Base-by-base conservation (phyloP, 1,284 basidiomycete genomes). In the Earliella scabrosa region DNA sequence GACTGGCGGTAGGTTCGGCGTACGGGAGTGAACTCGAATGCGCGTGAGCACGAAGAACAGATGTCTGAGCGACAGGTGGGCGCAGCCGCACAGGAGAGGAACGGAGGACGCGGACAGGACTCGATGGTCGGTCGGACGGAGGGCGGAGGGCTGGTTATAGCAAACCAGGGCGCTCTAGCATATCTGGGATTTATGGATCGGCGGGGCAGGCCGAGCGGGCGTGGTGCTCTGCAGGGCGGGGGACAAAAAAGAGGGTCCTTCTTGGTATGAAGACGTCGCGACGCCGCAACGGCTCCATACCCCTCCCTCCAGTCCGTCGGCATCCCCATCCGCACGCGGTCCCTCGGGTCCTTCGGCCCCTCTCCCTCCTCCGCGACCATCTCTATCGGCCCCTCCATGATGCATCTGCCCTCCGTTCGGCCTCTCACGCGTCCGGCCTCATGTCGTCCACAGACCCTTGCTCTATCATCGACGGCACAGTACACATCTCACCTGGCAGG, bases 231-330 rank as follows among this genome's bases (percentile, higher is more conserved):
- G 46, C 44, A 36, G 41, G 53, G 50, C 48, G 60, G 60, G 60
- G 60, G 45, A 50, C 56, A 50, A 62, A 63, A 59, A 59, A 39
- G 54, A 56, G 60, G 61, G 61, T 63, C 43, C 61, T 59, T 63
- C 58, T 63, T 51, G 35, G 47, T 46, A 56, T 56, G 54, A 53
- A 58, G 60, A 44, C 52, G 48, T 62, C 56, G 60, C 56, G 54
- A 59, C 60, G 51, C 56, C 57, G 57, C 58, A 58, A 53, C 61
- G 45, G 61, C 57, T 58, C 55, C 58, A 59, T 57, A 52, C 45
- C 57, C 50, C 49, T 43, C 36, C 54, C 35, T 29, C n/a, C n/a
- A n/a, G n/a, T n/a, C 24, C 9, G 46, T 55, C 56, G 54, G 53
- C 57, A 50, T 54, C 54, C 54, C 51, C 46, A 32, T 52, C 49